Base-by-base conservation (phyloP, 1,139 yeast genomes). In the Geotrichum candidum region DNA sequence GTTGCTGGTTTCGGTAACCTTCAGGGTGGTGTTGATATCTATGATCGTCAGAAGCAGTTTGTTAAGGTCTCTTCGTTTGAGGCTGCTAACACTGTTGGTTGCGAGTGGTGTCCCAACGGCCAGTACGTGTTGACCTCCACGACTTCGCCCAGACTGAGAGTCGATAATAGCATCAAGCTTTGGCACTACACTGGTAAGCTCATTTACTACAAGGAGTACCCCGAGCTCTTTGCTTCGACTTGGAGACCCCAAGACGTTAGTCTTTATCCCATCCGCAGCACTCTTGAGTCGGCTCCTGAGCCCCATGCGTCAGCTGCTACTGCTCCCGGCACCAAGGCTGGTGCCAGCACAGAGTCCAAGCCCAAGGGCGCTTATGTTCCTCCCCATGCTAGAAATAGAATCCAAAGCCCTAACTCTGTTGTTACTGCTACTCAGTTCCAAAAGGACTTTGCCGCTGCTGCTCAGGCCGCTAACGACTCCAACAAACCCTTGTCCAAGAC, bases 61-160 rank as follows among this genome's bases (percentile, higher is more conserved):
- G 77, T 81, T 64, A 89, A 90, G 75, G 83, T 94, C 60, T 80
- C 91, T 22, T 82, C 90, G 46, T 88, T 94, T 72, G 91, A 90
- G 73, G 99, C 98, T 3, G 78, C 97, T 56, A 95, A 95, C 77
- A 91, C 98, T 13, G 88, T 96, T 35, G 96, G 88, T 56, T 92
- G 97, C 74, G 91, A 89, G 74, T 95, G 99, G 99, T 87, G 96
- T 3, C 99, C 99, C n/a, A 96, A 95, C 77, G 98, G 99, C 51
- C 84, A 96, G 71, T 90, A 82, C 72, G 86, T 95, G 64, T 78
- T 95, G 74, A 92, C 98, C 23, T 99, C 99, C 29, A 95, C 99
- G 7, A 94, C 99, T 0, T 86, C 97, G 27, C 99, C 99, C 65
- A 83, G 99, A 71, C 83, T 95, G 71, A 85, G 99, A 73, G 99